phyloP scores from a whole-genome alignment of 2,329 filamentous ascomycete species.

The Ceratocystis huliohia region DNA sequence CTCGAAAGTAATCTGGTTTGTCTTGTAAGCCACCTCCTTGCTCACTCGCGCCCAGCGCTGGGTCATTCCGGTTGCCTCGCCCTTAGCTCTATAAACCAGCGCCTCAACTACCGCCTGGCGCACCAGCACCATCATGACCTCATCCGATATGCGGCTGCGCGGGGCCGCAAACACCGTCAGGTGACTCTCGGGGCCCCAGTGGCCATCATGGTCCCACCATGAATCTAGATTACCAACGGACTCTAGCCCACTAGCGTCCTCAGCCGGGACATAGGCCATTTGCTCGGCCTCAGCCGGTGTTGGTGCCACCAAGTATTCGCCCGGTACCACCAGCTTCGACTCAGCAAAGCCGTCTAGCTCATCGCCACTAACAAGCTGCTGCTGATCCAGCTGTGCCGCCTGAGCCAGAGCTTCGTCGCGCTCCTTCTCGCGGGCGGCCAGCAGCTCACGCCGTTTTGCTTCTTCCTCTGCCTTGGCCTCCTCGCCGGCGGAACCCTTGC shows the following conservation, averaged over 20 bases:
- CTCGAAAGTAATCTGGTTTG: conserved; percentile 31
- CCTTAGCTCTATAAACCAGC: conserved; percentile 30
- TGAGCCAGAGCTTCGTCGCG: conserved; percentile 25
- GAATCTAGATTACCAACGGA: conserved; percentile 35
- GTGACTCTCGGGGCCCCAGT: conserved; percentile 38
- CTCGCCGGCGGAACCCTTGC: conserved; percentile 17
- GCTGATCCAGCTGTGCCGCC: conserved; percentile 23
- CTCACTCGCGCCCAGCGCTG: conserved; percentile 27
- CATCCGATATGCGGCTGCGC: conserved; percentile 30
- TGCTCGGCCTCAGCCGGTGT: conserved; percentile 24
- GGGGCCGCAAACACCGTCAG: conserved; percentile 33
- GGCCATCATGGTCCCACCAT: conserved; percentile 44
- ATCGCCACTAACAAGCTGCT: conserved; percentile 19
- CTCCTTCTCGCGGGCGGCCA: conserved; percentile 30
- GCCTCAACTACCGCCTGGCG: conserved; percentile 42
- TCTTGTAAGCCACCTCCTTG: conserved; percentile 28
- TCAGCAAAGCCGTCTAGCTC: conserved; percentile 21
- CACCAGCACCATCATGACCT: conserved; percentile 34
- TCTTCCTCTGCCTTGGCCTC: conserved; percentile 18
- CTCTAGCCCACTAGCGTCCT: conserved; percentile 34
- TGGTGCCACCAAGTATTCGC: conserved; percentile 21
- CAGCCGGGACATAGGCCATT: conserved; percentile 37
- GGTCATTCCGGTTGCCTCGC: conserved; percentile 26
- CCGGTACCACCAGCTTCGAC: conserved; percentile 21
- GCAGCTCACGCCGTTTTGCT: conserved; percentile 25